Base-by-base conservation (phyloP, 2,329 filamentous ascomycete genomes). In the Neurospora crassa region DNA sequence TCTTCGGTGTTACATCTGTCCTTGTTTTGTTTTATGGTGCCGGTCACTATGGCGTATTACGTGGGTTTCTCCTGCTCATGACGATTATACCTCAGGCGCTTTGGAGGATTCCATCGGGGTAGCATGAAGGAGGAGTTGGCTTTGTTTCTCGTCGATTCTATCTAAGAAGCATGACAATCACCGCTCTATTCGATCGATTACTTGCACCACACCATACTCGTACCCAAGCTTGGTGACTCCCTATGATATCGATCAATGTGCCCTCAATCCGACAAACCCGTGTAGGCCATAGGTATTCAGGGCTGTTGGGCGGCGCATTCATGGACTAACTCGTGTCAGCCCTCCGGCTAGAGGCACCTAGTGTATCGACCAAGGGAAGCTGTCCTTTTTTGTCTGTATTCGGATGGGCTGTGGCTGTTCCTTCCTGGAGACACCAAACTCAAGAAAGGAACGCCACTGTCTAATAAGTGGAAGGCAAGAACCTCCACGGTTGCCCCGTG, bases 51-150 rank as follows among this genome's bases (percentile, higher is more conserved):
- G 69, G 69, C 69, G 69, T 70, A 67, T 11, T 40, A 68, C 67
- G 7, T 41, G 45, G 34, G 18, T 63, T 53, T 40, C 45, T 43
- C 45, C 67, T 68, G 41, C 67, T 45, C 68, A 70, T 53, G 67
- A 67, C 63, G 59, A 68, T 68, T 63, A 70, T 70, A 70, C 69
- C 63, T 70, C 24, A 47, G 40, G 69, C 40, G 40, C 37, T 67
- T 43, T 67, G n/a, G 20, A 37, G 41, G 24, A 47, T 74, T 73
- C 75, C 71, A 16, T 53, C 20, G 47, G 20, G 47, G 47, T 53
- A 63, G 53, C 53, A 63, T 63, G 16, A 34, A 63, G 53, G 53
- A 63, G 53, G 53, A 34, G 53, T 34, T 63, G 10, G 29, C 24
- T 63, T 34, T 63, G 53, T 63, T 63, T 63, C 53, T 63, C 53